phyloP scores from a whole-genome alignment of 2,329 filamentous ascomycete species.

The Penicillium sp. region DNA sequence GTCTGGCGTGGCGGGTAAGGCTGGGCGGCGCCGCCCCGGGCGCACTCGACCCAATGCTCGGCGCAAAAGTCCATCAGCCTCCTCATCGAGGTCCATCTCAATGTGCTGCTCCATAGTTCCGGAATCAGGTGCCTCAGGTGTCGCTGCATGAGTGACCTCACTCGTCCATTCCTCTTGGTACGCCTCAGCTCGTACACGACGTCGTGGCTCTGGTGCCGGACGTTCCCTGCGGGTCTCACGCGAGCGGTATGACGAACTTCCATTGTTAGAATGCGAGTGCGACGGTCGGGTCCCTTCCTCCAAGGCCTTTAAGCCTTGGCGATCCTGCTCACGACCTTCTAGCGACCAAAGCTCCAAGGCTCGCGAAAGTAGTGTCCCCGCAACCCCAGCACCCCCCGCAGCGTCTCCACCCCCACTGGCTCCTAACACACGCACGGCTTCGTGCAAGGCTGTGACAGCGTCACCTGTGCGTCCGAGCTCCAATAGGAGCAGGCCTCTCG shows the following conservation, averaged over 20 bases:
- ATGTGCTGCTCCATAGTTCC: conserved; percentile 34
- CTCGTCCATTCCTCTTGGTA: conserved; percentile 39
- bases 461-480: conserved; percentile 74
- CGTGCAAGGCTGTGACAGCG: conserved; percentile 78
- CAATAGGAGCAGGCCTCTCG: conserved; percentile 75
- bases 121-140: conserved; percentile 8
- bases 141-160: conserved; percentile 33
- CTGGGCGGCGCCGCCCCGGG: conserved; percentile 24
- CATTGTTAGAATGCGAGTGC: conserved; percentile 3
- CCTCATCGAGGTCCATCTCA: conserved; percentile 45
- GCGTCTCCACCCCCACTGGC: conserved; percentile 48
- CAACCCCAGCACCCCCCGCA: conserved; percentile 48
- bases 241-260: neutral
- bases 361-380: conserved; percentile 46
- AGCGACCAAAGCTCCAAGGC: conserved; percentile 49
- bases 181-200: conserved; percentile 24
- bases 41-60: conserved; percentile 38
- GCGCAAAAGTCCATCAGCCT: conserved; percentile 44
- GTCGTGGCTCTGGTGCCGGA: conserved; percentile 15
- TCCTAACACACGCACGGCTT: conserved; percentile 55
- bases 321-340: conserved; percentile 35
- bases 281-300: conserved; percentile 16
- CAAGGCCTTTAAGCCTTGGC: conserved; percentile 3
- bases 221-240: conserved; percentile 28
- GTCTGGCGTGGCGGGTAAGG: conserved; percentile 16